Percentiles rank a stretch among this genome's conserved stretches.
phyloP scores from a whole-genome alignment of 2,329 filamentous ascomycete species.

The Microcyclospora pomicola region DNA sequence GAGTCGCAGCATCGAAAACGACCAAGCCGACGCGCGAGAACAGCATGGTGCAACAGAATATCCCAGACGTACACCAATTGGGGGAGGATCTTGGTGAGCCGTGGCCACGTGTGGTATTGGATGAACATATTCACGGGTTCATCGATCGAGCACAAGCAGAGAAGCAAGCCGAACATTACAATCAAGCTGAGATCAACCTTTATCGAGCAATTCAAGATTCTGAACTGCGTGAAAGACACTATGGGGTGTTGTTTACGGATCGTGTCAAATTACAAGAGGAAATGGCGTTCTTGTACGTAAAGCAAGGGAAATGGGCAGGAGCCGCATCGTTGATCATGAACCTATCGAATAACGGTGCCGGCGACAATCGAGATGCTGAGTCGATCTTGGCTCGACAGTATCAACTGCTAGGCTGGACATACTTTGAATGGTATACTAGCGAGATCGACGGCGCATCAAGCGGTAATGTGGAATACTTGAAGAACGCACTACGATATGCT shows the following conservation, averaged over 20 bases:
- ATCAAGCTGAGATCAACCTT: conserved; percentile 11
- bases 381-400: conserved; percentile 8
- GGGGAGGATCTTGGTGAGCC: conserved; percentile 3
- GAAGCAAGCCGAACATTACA: conserved; percentile 6
- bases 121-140: conserved; percentile 6
- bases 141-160: conserved; percentile 6
- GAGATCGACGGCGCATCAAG: conserved; percentile 1
- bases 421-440: conserved; percentile 8
- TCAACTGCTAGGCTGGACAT: conserved; percentile 10
- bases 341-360: conserved; percentile 6
- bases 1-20: no score
- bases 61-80: background rate
- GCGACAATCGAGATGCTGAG: background rate
- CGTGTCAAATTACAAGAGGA: conserved; percentile 8
- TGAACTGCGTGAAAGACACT: conserved; percentile 6
- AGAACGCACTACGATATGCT: conserved; percentile 10
- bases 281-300: conserved; percentile 7
- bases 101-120: conserved; percentile 5
- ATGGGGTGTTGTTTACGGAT: conserved; percentile 7
- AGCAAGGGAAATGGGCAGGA: conserved; percentile 12
- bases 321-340: conserved; percentile 7
- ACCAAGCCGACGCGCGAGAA: no score
- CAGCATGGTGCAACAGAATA: background rate
- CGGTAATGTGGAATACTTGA: conserved; percentile 7
- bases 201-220: conserved; percentile 8